Evolutionary conservation across 2,329 filamentous ascomycete genomes (phyloP), one percentile per base, ranked within the genome.

Genomic region (Arthrobotrys sphaeroides): DNA sequence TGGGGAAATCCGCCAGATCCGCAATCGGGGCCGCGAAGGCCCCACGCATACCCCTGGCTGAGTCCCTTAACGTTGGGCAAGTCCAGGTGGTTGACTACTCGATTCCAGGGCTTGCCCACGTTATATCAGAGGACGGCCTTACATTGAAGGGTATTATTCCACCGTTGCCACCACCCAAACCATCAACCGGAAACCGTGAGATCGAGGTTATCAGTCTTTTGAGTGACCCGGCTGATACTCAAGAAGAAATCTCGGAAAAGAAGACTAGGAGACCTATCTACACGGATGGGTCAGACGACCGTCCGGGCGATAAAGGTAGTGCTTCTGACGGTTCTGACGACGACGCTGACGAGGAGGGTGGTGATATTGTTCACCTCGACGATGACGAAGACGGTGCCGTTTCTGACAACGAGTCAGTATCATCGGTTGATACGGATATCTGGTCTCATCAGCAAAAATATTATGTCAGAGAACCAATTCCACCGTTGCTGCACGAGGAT

Each of bases 21-120:
- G 26, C 31, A 28, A 7, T 65, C 12, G 64, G 62, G 5, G 33
- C 59, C 3, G 72, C 72, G 22, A 69, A 65, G n/a, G 45, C 69
- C 22, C 64, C 64, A 9, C 64, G 72, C 6, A 42, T 49, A 10
- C 72, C 72, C 9, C 24, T 75, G 24, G 16, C 64, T 16, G 72
- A 69, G 28, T 59, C 72, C 42, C 59, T 69, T 57, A 65, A 42
- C 24, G 20, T 31, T 3, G 57, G 64, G 22, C 47, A 57, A 22
- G 51, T 75, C 13, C 47, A 75, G 13, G 64, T 75, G 3, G 64
- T 75, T 9, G 72, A 75, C 16, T 75, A 75, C 60, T 59, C 72
- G 3, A 51, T 49, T 20, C 24, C 49, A 13, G 28, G 22, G 1
- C 16, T 45, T 51, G n/a, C 20, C 5, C 36, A 43, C 13, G 12